Percentiles rank a stretch among this genome's conserved stretches.
These are phyloP conservation scores for Collybia sordida DNA, from an alignment of 768 basidiomycete species.

Conservation along the genomic window DNA sequence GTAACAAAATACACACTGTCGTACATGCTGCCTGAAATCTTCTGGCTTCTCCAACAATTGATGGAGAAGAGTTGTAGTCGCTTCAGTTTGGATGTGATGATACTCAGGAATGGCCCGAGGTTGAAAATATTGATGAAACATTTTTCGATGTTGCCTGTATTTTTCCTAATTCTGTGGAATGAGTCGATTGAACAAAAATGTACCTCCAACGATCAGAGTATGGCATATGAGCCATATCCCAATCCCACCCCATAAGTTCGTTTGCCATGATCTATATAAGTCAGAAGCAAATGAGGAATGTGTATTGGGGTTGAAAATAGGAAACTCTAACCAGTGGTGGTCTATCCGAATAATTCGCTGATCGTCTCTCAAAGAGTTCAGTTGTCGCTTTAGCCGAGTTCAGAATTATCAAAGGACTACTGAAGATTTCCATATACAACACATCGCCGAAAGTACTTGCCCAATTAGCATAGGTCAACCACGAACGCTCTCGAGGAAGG, in stretches of 20 bases:
- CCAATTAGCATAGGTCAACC: conserved; percentile 32
- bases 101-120: conserved; percentile 9
- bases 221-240: conserved; percentile 11
- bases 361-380: conserved; percentile 34
- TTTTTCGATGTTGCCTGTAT: conserved; percentile 15
- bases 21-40: conserved; percentile 15
- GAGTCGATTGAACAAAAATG: background rate
- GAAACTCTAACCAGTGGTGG: conserved; percentile 20
- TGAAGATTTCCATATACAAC: too few relatives aligned
- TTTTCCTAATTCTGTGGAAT: too few relatives aligned
- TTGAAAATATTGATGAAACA: conserved; percentile 23
- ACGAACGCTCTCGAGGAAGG: conserved; percentile 31
- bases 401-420: conserved; percentile 30
- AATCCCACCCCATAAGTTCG: conserved; percentile 14
- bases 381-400: conserved; percentile 30
- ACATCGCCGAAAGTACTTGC: too few relatives aligned
- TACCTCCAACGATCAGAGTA: conserved; percentile 15
- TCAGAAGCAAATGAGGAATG: too few relatives aligned
- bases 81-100: conserved; percentile 8
- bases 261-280: conserved; percentile 9
- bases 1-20: conserved; percentile 11
- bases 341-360: conserved; percentile 9
- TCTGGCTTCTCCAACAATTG: conserved; percentile 15
- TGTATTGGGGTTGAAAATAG: too few relatives aligned
- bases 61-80: conserved; percentile 8